Conservation (phyloP, 345 rosid genomes). For the Aquilaria sinensis region DNA sequence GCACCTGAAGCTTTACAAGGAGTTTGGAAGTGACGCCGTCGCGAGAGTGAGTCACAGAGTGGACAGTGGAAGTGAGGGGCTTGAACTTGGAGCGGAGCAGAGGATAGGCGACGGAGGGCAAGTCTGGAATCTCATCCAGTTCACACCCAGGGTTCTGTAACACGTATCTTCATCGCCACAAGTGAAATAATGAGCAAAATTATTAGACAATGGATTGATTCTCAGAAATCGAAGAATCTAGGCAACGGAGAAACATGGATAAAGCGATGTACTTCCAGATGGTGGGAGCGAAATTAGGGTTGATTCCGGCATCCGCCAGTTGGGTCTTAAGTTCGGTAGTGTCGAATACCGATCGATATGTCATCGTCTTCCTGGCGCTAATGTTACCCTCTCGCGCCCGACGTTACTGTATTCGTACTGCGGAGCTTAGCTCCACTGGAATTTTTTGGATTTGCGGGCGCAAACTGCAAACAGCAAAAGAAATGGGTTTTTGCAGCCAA, state of each 20-base stretch:
- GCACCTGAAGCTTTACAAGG: conserved; percentile 74
- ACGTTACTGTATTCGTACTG: background rate
- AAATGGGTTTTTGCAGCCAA: no score
- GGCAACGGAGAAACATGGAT: background rate
- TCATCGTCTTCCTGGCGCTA: conserved; percentile 12
- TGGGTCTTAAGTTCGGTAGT: conserved; percentile 50
- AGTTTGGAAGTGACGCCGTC: conserved; percentile 88
- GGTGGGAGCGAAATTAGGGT: conserved; percentile 41
- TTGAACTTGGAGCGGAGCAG: conserved; percentile 75
- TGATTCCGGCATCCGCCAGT: conserved; percentile 57
- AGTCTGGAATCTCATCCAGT: conserved; percentile 60
- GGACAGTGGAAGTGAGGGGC: conserved; percentile 67
- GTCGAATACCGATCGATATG: conserved; percentile 57
- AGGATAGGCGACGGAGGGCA: conserved; percentile 68
- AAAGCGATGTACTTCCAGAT: conserved; percentile 63
- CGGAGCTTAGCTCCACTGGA: background rate
- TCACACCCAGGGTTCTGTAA: conserved; percentile 72
- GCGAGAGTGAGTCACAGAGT: conserved; percentile 58
- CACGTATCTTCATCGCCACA: conserved; percentile 33
- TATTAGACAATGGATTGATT: background rate
- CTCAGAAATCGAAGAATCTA: no score
- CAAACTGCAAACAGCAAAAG: background rate
- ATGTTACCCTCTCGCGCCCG: background rate
- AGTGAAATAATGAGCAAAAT: background rate
- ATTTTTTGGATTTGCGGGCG: background rate